Base-by-base conservation (phyloP, 1,139 yeast genomes). In the Candida sp. region DNA sequence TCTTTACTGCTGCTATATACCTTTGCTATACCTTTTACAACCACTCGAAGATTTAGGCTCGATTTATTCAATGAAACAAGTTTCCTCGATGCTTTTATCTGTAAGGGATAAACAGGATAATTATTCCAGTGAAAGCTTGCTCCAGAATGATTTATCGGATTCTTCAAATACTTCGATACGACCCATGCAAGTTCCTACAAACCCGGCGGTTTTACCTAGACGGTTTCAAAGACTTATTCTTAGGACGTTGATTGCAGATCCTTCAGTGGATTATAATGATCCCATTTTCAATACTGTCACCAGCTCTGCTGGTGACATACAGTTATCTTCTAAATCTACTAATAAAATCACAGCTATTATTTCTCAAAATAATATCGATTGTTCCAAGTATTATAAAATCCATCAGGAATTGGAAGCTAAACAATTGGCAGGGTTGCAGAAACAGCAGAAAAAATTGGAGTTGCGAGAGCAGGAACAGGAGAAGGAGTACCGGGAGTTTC, bases 241-340 rank as follows among this genome's bases (percentile, higher is more conserved):
- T 3, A 15, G 39, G 27, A 15, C 25, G 3, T 21, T 37, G 11
- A 37, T 37, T 21, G 34, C 29, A 11, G 39, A 37, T 37, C 39
- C 39, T 1, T 6, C 39, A 5, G 21, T 37, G 6, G 39, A 37
- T n/a, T 37, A 25, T 15, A 37, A 37, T 22, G 39, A 37, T 37
- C 39, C 39, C 6, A 29, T 37, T n/a, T 37, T 37, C 21, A 37
- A 37, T 29, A 29, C 23, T 8, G 33, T 37, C n/a, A 11, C 34
- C 12, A 32, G 11, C 19, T 12, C 34, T 2, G 11, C 2, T 6
- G 6, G 7, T 7, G 19, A 12, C 12, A 2, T 12, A 5, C 19
- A 12, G 6, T n/a, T n/a, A n/a, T n/a, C n/a, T n/a, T n/a, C 34
- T 2, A 32, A 12, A 32, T 11, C 34, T 2, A 32, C 2, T 32